Conservation (phyloP, 768 basidiomycete genomes). For the Mycena haematopus region DNA sequence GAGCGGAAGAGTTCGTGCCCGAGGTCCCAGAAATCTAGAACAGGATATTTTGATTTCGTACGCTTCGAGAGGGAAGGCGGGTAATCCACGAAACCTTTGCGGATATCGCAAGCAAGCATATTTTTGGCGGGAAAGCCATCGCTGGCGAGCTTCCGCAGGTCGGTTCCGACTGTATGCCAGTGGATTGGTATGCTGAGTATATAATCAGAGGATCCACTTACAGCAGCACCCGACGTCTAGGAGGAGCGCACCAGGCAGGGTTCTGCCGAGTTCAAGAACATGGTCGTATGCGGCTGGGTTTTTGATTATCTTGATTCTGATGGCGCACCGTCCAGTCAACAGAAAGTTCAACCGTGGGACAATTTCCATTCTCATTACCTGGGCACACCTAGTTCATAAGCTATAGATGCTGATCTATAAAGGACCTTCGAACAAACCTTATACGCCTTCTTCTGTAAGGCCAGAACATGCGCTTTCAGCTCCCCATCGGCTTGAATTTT, state of each 20-base stretch:
- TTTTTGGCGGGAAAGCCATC: background rate
- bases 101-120: background rate
- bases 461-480: constrained; percentile 48
- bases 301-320: constrained; percentile 10
- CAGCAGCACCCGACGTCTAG: constrained; percentile 55
- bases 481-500: constrained; percentile 44
- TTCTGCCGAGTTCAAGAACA: constrained; percentile 36
- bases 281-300: constrained; percentile 37
- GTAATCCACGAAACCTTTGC: background rate
- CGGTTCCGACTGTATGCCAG: constrained; percentile 46
- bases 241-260: constrained; percentile 40
- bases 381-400: constrained; percentile 34
- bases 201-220: constrained; percentile 26
- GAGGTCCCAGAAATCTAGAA: background rate
- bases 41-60: too few species aligned
- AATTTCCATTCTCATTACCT: constrained; percentile 26
- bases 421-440: constrained; percentile 23
- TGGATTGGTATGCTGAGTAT: background rate
- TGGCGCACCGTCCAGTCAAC: background rate
- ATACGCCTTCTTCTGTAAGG: constrained; percentile 45
- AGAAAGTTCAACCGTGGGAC: background rate
- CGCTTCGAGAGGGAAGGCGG: background rate
- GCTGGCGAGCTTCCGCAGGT: constrained; percentile 21
- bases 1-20: background rate
- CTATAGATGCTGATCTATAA: background rate